A percentile compares a stretch with the other conserved stretches of the same genome.
Evolutionary conservation across 2,329 filamentous ascomycete genomes (phyloP).

Genomic region (Sporothrix humicola): DNA sequence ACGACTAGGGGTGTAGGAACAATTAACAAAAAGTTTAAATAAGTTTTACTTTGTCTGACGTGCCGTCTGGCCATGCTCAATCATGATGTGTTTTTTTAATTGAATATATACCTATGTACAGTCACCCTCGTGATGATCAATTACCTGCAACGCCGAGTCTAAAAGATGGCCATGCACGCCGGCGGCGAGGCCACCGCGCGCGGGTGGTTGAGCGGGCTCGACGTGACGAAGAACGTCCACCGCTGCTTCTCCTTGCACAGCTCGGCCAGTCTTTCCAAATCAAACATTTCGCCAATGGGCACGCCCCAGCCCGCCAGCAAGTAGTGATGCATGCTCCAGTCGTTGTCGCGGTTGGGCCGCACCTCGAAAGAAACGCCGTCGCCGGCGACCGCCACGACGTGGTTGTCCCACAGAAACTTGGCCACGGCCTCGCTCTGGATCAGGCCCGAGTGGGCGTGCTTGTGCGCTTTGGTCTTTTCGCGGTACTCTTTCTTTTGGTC

Average conservation of each 20-base stretch:
- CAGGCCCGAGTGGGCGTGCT: slow-evolving; percentile 46
- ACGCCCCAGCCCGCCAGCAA: slow-evolving; percentile 32
- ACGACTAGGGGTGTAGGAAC: too few relatives aligned
- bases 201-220: slow-evolving; percentile 30
- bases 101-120: neutral
- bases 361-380: slow-evolving; percentile 60
- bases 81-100: neutral
- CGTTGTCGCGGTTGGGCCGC: slow-evolving; percentile 23
- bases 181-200: slow-evolving; percentile 27
- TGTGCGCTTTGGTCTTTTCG: slow-evolving; percentile 3
- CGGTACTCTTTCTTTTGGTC: slow-evolving; percentile 48
- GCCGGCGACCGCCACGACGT: slow-evolving; percentile 61
- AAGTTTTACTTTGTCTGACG: too few relatives aligned
- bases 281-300: slow-evolving; percentile 34
- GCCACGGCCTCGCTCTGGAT: slow-evolving; percentile 55
- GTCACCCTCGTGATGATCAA: neutral
- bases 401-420: slow-evolving; percentile 63
- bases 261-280: slow-evolving; percentile 30
- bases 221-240: slow-evolving; percentile 31
- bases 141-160: neutral
- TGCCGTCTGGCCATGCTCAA: too few relatives aligned
- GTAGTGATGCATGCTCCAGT: slow-evolving; percentile 31
- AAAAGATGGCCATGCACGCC: slow-evolving; percentile 25
- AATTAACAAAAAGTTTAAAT: too few relatives aligned
- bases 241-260: slow-evolving; percentile 27